These are phyloP conservation scores for Elongisporangium prolatum DNA, from an alignment of 352 stramenopile species.

Conservation along the genomic window DNA sequence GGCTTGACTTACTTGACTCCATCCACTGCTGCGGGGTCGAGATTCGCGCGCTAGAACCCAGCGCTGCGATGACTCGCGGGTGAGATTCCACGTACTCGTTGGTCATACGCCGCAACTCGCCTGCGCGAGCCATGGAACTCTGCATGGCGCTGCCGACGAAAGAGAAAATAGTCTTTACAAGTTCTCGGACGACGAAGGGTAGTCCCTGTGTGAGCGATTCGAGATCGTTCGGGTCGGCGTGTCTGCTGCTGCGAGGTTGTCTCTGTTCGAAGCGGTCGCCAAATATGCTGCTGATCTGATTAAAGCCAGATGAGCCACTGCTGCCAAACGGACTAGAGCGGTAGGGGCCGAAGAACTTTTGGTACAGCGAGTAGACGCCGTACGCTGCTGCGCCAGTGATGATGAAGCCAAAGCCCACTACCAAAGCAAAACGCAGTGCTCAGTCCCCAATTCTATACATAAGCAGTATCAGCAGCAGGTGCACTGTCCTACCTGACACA, in stretches of 20 bases:
- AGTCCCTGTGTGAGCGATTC: slow-evolving; percentile 51
- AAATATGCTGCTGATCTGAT: slow-evolving; percentile 46
- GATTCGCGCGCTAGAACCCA: slow-evolving; percentile 45
- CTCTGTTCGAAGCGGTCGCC: slow-evolving; percentile 13
- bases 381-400: slow-evolving; percentile 63
- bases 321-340: slow-evolving; percentile 40
- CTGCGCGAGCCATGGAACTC: slow-evolving; percentile 54
- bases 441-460: too few relatives aligned
- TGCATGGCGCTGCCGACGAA: slow-evolving; percentile 58
- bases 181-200: slow-evolving; percentile 49
- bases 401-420: slow-evolving; percentile 70
- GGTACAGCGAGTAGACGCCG: slow-evolving; percentile 71
- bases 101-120: slow-evolving; percentile 44
- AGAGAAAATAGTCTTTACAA: slow-evolving; percentile 67
- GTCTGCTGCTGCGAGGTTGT: slow-evolving; percentile 1
- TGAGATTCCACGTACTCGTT: slow-evolving; percentile 56
- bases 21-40: slow-evolving; percentile 64
- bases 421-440: background rate
- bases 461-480: too few relatives aligned
- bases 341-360: slow-evolving; percentile 48
- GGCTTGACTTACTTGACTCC: slow-evolving; percentile 51
- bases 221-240: slow-evolving; percentile 28
- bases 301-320: slow-evolving; percentile 33
- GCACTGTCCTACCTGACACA: slow-evolving; percentile 48
- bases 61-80: slow-evolving; percentile 34